These are phyloP conservation scores for Globisporangium spinosum DNA, from an alignment of 352 stramenopile genomes.

Conservation along the genomic window DNA sequence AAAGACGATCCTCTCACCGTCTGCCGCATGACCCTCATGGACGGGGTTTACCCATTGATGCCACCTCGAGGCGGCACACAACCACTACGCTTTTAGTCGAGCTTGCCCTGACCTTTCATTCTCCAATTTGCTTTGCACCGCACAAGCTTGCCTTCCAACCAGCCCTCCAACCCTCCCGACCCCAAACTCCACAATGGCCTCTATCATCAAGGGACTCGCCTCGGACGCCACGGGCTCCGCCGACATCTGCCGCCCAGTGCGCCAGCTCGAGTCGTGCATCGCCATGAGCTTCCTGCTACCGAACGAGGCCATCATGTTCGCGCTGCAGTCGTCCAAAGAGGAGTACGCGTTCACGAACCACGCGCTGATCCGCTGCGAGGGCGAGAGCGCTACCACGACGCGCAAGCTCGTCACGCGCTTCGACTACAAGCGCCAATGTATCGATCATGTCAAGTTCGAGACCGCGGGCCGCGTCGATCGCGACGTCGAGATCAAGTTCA, in stretches of 20 bases:
- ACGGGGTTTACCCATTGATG: not conserved
- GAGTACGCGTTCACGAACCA: constrained; percentile 66
- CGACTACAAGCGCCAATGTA: constrained; percentile 27
- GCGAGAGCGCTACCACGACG: constrained; percentile 42
- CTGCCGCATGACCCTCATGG: not conserved
- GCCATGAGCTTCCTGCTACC: constrained; percentile 35
- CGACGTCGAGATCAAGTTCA: constrained; percentile 44
- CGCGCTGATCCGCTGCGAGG: constrained; percentile 37
- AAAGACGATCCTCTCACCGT: not conserved
- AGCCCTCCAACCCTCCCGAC: not conserved
- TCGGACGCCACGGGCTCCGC: constrained; percentile 49
- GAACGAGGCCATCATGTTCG: constrained; percentile 44
- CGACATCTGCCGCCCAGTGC: constrained; percentile 46
- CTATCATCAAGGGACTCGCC: constrained; percentile 45
- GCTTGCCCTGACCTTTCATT: not conserved
- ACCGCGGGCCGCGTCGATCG: constrained; percentile 42
- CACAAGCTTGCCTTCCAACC: not conserved
- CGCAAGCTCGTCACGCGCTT: constrained; percentile 36
- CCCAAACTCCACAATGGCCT: constrained; percentile 9
- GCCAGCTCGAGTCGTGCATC: constrained; percentile 29
- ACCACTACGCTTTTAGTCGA: not conserved
- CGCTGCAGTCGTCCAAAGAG: constrained; percentile 53
- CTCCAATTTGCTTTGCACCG: constrained; percentile 2
- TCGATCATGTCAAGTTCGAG: constrained; percentile 37
- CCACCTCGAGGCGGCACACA: not conserved